These are phyloP conservation scores for Termitomyces sp. DNA, from an alignment of 768 basidiomycete species.

Conservation along the genomic window DNA sequence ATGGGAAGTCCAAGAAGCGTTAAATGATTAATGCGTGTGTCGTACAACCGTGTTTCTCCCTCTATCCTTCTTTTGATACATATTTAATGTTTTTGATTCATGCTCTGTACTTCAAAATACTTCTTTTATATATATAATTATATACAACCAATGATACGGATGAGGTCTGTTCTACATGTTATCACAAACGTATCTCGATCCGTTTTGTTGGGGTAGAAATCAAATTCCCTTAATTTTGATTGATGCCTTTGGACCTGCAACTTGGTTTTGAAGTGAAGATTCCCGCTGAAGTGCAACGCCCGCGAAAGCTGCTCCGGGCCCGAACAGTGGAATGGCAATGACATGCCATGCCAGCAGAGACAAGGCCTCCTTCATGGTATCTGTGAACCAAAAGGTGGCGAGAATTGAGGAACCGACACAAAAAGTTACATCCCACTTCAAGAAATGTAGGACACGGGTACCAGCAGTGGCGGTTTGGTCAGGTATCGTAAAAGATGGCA, in stretches of 20 bases:
- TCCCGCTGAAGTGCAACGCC: slow-evolving; percentile 48
- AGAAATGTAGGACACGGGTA: slow-evolving; percentile 30
- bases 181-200: neutral
- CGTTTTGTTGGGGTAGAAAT: neutral
- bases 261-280: slow-evolving; percentile 10
- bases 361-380: slow-evolving; percentile 22
- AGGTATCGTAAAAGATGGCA: slow-evolving; percentile 29
- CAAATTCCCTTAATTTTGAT: slow-evolving; percentile 1
- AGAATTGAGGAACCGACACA: slow-evolving; percentile 33
- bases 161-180: neutral
- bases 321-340: slow-evolving; percentile 34
- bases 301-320: slow-evolving; percentile 46
- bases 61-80: neutral
- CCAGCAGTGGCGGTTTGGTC: slow-evolving; percentile 18
- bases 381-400: slow-evolving; percentile 44
- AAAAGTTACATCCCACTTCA: slow-evolving; percentile 47
- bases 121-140: neutral
- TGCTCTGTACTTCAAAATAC: neutral
- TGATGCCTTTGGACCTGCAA: neutral
- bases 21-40: neutral
- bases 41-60: neutral
- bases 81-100: neutral
- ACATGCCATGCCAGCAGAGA: slow-evolving; percentile 36
- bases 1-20: slow-evolving; percentile 10
- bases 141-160: neutral